Percentiles rank a stretch among this genome's conserved stretches.
phyloP scores from a whole-genome alignment of 2,329 filamentous ascomycete genomes.

The Periconia sp. region DNA sequence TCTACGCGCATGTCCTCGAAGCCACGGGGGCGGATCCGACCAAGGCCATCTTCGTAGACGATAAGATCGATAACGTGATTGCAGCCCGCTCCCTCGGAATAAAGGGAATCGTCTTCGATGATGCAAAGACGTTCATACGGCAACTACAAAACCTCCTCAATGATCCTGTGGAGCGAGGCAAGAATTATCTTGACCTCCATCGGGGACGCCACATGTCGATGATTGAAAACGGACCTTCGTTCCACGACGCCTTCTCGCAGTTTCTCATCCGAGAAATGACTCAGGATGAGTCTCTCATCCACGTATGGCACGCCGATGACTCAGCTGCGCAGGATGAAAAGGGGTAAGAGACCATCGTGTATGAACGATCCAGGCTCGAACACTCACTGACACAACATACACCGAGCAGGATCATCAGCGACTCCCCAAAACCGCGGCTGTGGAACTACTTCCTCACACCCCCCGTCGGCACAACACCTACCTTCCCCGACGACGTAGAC shows the following conservation, averaged over 20 bases:
- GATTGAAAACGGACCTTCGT: constrained; percentile 22
- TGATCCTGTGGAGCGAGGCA: constrained; percentile 25
- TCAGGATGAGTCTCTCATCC: constrained; percentile 17
- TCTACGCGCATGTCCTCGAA: constrained; percentile 40
- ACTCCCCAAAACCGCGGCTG: constrained; percentile 14
- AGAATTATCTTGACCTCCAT: constrained; percentile 23
- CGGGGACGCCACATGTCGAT: constrained; percentile 21
- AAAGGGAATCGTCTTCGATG: constrained; percentile 30
- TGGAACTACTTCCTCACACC: constrained; percentile 38
- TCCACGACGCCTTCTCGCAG: constrained; percentile 37
- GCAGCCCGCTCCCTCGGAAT: constrained; percentile 35
- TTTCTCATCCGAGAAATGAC: constrained; percentile 34
- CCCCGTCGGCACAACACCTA: constrained; percentile 14
- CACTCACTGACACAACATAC: too few relatives aligned
- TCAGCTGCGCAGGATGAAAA: too few relatives aligned
- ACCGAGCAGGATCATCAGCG: too few relatives aligned
- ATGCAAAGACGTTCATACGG: constrained; percentile 7
- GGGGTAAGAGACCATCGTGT: too few relatives aligned
- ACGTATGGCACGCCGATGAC: too few relatives aligned
- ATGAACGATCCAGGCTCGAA: too few relatives aligned
- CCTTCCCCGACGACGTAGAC: constrained; percentile 44
- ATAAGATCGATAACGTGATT: constrained; percentile 33
- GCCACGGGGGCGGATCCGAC: constrained; percentile 17
- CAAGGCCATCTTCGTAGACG: constrained; percentile 37
- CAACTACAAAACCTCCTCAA: constrained; percentile 22